Evolutionary conservation across 768 basidiomycete species (phyloP), one percentile per base, ranked within the genome.

Genomic region (Lactarius sanguifluus): DNA sequence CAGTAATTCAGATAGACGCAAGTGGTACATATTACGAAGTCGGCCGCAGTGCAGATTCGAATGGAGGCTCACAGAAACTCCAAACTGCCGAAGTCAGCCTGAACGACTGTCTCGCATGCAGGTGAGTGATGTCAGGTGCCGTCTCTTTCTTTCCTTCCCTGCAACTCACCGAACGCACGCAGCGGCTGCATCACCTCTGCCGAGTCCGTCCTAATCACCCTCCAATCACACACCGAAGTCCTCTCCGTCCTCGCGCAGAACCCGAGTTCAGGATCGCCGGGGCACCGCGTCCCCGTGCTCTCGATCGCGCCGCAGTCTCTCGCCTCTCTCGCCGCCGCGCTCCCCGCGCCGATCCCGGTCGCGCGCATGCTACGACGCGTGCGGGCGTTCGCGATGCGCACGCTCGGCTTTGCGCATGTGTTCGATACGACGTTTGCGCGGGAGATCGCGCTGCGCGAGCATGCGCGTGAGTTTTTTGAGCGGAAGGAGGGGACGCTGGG

Each of bases 161-260:
- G 10, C 13, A 0, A 5, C 52, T 59, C 25, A 43, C 45, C 57
- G 34, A 23, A 30, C 50, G 30, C 54, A 5, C 36, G 18, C 70
- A 97, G 96, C 66, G 97, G 97, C 2, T 99, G 97, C 74, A 98
- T 99, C 72, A 99, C 97, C 3, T 98, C 96, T 45, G 96, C 96
- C 28, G 96, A 99, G 81, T 96, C 94, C 23, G 88, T 98, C 56
- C 84, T 99, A 66, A 97, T 99, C 73, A 95, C 95, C 15, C 82
- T 97, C 43, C 96, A 99, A 76, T 96, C 94, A 8, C 96, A 98
- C 72, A 85, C 85, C 18, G 96, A 99, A 76, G 96, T 98, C 4
- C 84, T 96, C 57, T 83, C 84, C 57, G 90, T 94, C 72, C 82
- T 98, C 16, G 77, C 81, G 45, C 76, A 79, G 28, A 92, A 92